Evolutionary conservation across 768 basidiomycete genomes (phyloP).

Genomic region (Boletellus emodensis): DNA sequence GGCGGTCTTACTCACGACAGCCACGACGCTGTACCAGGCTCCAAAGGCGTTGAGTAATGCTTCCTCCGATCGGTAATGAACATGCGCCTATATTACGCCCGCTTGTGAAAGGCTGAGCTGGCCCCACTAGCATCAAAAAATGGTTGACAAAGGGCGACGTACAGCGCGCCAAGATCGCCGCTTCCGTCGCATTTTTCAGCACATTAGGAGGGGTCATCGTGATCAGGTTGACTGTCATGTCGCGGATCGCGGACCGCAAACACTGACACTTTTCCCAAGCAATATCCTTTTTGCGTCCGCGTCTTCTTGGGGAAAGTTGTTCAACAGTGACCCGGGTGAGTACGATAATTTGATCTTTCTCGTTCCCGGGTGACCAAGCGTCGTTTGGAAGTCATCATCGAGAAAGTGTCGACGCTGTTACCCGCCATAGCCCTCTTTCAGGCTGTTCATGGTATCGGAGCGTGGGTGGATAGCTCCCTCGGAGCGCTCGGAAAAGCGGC

Average conservation of each 20-base stretch:
- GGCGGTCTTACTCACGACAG: constrained; percentile 22
- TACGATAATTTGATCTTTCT: neutral
- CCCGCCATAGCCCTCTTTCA: constrained; percentile 37
- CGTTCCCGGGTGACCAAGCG: neutral
- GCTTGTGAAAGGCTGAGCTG: neutral
- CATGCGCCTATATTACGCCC: neutral
- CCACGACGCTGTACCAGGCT: constrained; percentile 21
- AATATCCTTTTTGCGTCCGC: constrained; percentile 42
- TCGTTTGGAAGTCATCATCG: constrained; percentile 35
- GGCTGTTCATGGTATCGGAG: constrained; percentile 18
- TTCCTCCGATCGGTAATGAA: constrained; percentile 26
- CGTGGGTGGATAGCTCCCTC: constrained; percentile 18
- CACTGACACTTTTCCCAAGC: constrained; percentile 22
- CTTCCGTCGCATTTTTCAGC: constrained; percentile 11
- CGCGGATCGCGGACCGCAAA: neutral
- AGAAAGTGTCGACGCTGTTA: constrained; percentile 47
- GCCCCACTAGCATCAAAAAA: constrained; percentile 16
- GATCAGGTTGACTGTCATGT: constrained; percentile 4
- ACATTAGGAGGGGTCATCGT: constrained; percentile 15
- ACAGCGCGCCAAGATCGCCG: constrained; percentile 17
- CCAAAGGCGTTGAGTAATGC: constrained; percentile 17
- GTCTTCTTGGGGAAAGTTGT: constrained; percentile 51
- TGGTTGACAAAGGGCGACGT: constrained; percentile 19
- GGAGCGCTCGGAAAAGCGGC: constrained; percentile 18
- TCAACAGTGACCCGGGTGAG: constrained; percentile 51